Percentiles rank a stretch among this genome's conserved stretches.
Evolutionary conservation across 2,329 filamentous ascomycete species (phyloP).

Genomic region (Lecanicillium sp.): DNA sequence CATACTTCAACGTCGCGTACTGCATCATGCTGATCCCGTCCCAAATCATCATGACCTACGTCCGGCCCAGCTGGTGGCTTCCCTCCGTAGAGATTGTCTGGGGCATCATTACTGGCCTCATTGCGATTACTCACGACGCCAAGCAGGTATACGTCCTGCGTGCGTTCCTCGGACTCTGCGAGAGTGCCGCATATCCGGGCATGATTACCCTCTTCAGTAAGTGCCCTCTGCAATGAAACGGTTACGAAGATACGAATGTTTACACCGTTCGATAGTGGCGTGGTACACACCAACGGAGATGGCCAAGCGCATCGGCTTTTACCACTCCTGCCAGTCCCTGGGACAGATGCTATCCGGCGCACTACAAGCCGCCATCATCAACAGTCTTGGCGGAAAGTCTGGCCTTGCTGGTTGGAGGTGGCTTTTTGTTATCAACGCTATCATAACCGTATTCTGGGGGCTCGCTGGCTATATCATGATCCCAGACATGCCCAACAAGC

Average conservation of each 20-base stretch:
- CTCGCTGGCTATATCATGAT: conserved; percentile 29
- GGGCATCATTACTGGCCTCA: conserved; percentile 21
- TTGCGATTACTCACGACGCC: conserved; percentile 30
- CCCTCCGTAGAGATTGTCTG: conserved; percentile 29
- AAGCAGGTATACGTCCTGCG: conserved; percentile 31
- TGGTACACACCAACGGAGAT: conserved; percentile 37
- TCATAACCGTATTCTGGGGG: conserved; percentile 29
- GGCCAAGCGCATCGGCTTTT: conserved; percentile 34
- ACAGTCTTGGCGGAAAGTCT: conserved; percentile 29
- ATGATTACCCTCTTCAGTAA: conserved; percentile 30
- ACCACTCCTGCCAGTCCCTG: conserved; percentile 34
- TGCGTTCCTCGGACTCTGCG: conserved; percentile 35
- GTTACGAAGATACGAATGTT: neutral
- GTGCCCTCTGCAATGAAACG: neutral
- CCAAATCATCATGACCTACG: conserved; percentile 32
- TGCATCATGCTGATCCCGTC: conserved; percentile 39
- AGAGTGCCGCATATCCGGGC: conserved; percentile 31
- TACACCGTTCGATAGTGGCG: conserved; percentile 20
- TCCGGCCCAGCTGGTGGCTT: conserved; percentile 33
- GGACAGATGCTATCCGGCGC: conserved; percentile 39
- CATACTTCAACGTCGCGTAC: conserved; percentile 54
- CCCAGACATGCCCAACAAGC: conserved; percentile 27
- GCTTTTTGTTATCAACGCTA: conserved; percentile 41
- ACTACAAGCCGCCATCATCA: conserved; percentile 36
- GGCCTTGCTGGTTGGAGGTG: conserved; percentile 38